phyloP scores from a whole-genome alignment of 225 moss, liverwort and hornwort genomes.

The Anthoceros angustus region DNA sequence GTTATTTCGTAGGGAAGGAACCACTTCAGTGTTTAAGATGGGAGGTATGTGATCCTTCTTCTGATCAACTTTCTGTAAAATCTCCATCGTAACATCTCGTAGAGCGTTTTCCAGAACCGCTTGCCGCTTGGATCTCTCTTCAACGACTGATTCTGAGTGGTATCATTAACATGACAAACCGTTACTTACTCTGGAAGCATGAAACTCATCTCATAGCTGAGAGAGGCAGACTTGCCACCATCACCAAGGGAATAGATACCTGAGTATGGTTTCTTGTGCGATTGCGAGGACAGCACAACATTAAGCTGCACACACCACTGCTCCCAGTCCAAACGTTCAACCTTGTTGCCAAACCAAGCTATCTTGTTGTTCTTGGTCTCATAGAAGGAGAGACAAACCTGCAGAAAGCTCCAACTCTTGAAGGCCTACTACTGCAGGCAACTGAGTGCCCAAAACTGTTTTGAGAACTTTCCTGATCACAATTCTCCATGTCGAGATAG shows the following conservation, averaged over 20 bases:
- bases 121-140: slow-evolving; percentile 50
- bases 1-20: slow-evolving; percentile 70
- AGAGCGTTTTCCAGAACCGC: slow-evolving; percentile 50
- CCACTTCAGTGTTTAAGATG: slow-evolving; percentile 39
- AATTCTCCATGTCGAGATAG: neutral
- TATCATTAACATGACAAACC: neutral
- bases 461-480: neutral
- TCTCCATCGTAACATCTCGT: slow-evolving; percentile 49
- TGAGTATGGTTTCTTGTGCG: slow-evolving; percentile 29
- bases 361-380: slow-evolving; percentile 61
- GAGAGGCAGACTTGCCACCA: slow-evolving; percentile 26
- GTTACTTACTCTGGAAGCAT: neutral
- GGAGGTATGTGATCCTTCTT: slow-evolving; percentile 93
- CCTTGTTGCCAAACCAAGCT: slow-evolving; percentile 68
- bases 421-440: no score
- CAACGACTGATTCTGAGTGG: slow-evolving; percentile 32
- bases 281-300: slow-evolving; percentile 40
- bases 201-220: neutral
- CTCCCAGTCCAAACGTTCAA: slow-evolving; percentile 65
- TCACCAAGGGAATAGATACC: slow-evolving; percentile 13
- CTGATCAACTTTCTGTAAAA: slow-evolving; percentile 53
- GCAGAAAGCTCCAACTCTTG: slow-evolving; percentile 4
- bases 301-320: slow-evolving; percentile 76
- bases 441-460: neutral
- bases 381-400: slow-evolving; percentile 75